These are phyloP conservation scores for Fusarium marasasianum DNA, from an alignment of 2,329 filamentous ascomycete genomes.

Conservation along the genomic window DNA sequence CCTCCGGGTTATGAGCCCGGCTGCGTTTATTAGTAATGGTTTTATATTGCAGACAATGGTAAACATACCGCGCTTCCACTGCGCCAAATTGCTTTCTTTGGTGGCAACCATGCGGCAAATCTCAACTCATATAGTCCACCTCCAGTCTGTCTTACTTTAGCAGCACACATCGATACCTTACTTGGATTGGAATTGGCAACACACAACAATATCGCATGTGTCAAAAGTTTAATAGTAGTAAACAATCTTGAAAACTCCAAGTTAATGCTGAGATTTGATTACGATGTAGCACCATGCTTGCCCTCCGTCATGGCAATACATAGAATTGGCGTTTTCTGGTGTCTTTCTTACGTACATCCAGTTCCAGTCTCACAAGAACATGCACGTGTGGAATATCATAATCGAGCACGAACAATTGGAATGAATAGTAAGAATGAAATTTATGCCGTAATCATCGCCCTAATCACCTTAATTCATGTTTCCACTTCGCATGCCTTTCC, in stretches of 20 bases:
- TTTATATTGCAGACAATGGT: background rate
- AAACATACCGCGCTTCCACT: background rate
- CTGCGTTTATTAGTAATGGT: background rate
- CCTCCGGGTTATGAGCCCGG: background rate
- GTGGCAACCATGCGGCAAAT: background rate
- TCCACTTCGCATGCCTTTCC: conserved; percentile 4
- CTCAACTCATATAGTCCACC: background rate
- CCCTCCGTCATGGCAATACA: background rate
- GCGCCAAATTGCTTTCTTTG: background rate
- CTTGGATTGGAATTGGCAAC: background rate
- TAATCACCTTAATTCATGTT: conserved; percentile 1
- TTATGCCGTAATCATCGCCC: conserved; percentile 23
- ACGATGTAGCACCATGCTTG: background rate
- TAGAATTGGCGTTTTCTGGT: background rate
- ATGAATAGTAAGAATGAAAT: conserved; percentile 23
- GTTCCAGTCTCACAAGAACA: background rate
- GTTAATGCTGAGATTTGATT: background rate
- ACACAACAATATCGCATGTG: too few species aligned
- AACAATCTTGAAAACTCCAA: background rate
- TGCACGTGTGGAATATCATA: background rate
- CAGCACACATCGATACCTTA: too few species aligned
- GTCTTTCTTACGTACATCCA: background rate
- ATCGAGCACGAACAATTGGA: background rate
- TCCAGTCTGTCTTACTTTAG: background rate
- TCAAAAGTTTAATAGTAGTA: background rate